A percentile compares a stretch with the other conserved stretches of the same genome.
Evolutionary conservation across 169 alveolate genomes (phyloP).

Genomic region (Plasmodium vinckei): DNA sequence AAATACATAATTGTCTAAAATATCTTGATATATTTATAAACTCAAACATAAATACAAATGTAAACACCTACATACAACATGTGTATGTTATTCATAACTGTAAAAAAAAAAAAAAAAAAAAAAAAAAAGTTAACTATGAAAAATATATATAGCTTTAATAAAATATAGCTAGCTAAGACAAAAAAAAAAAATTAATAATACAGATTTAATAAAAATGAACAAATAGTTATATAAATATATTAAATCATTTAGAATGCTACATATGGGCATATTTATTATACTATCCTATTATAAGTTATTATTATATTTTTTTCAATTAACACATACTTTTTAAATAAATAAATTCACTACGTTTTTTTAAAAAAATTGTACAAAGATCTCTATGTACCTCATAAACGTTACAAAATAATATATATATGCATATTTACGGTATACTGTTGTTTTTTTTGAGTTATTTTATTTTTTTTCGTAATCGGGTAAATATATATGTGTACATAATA

Average conservation of each 20-base stretch:
- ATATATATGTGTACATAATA: neutral
- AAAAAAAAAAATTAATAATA: conserved; percentile 5
- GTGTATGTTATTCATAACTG: conserved; percentile 3
- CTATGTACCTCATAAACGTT: conserved; percentile 5
- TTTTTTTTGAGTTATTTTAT: conserved; percentile 17
- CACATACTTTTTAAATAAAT: conserved; percentile 14
- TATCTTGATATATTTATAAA: neutral
- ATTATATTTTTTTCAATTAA: conserved; percentile 15
- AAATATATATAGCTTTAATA: neutral
- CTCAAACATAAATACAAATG: neutral
- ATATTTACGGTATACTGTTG: conserved; percentile 10
- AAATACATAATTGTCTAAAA: neutral
- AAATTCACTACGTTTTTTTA: conserved; percentile 7
- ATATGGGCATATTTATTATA: neutral
- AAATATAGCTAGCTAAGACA: neutral
- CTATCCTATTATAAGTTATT: neutral
- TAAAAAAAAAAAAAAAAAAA: conserved; percentile 13
- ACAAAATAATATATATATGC: neutral
- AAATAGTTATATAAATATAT: conserved; percentile 10
- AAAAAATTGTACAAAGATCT: conserved; percentile 26
- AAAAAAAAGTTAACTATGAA: conserved; percentile 6
- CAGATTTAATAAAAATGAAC: conserved; percentile 21
- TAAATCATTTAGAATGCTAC: neutral
- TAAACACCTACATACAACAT: neutral
- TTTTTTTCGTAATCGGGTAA: neutral